Evolutionary conservation across 106 monocot species (phyloP), one percentile per base, ranked within the genome.

Genomic region (Dendrobium catenatum): DNA sequence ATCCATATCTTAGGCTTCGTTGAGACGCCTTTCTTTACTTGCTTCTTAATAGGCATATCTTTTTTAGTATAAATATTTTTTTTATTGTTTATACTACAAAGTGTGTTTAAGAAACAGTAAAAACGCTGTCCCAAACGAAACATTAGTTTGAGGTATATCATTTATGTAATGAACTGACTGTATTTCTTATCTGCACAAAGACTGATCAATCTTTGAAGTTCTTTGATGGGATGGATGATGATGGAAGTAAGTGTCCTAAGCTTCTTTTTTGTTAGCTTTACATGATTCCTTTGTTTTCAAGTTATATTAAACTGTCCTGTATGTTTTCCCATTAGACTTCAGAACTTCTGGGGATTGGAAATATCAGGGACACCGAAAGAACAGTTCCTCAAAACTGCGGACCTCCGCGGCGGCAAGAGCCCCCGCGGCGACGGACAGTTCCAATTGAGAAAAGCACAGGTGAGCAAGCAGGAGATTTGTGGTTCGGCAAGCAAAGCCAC

Each of bases 221-320:
- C 89, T 98, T 98, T 51, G 95, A 94, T 46, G 98, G 88, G 47
- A 93, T 98, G 87, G 95, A 93, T 82, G 93, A 95, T 48, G 93
- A 93, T 68, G 94, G 98, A 95, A 95, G 98, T 99, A 80, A 95
- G 98, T 90, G 22, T 72, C 42, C 24, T 44, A 17, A 0, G 8
- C 72, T 79, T 16, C 19, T 26, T 84, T 9, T 29, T 26, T 80
- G 6, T 54, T 73, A 70, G 4, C 1, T 19, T 13, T 73, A 19
- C 22, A 37, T 6, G 27, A 40, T 55, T 47, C n/a, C 7, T 42
- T 42, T 47, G 1, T 19, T 73, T 18, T 41, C 20, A 73, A 75
- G 16, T 61, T 17, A 54, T 51, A 42, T 58, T 70, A 66, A 82
- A 51, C 33, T 29, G 0, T 47, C n/a, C 20, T 22, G 81, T 29